Percentiles rank a stretch among this genome's conserved stretches.
Conservation (phyloP, 208 protist species). For the Wallacemonas sp. region DNA sequence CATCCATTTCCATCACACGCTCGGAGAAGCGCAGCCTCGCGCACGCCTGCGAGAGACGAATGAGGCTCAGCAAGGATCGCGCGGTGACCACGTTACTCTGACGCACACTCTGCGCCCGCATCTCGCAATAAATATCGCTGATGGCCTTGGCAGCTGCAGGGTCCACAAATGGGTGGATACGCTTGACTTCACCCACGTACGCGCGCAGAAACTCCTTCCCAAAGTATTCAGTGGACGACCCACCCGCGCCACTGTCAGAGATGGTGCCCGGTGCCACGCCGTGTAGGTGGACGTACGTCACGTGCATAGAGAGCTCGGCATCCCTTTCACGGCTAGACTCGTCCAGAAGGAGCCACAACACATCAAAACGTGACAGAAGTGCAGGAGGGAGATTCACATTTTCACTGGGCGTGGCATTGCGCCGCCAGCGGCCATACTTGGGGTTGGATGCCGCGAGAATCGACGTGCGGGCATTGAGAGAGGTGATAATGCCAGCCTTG, state of each 20-base stretch:
- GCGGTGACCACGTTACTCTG: conserved; percentile 86
- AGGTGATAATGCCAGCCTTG: conserved; percentile 99
- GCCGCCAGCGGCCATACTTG: conserved; percentile 96
- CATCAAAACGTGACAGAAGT: conserved; percentile 98
- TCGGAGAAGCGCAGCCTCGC: conserved; percentile 89
- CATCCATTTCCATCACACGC: conserved; percentile 82
- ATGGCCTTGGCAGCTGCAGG: conserved; percentile 69
- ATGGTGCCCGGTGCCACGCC: conserved; percentile 70
- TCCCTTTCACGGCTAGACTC: conserved; percentile 90
- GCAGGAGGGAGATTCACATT: conserved; percentile 99
- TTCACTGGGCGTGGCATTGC: conserved; percentile 88
- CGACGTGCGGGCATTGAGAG: conserved; percentile 97
- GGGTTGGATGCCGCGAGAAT: conserved; percentile 99
- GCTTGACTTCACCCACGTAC: conserved; percentile 84
- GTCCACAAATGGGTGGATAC: conserved; percentile 82
- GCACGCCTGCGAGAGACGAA: conserved; percentile 95
- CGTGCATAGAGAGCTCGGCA: conserved; percentile 94
- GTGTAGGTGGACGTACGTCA: conserved; percentile 88
- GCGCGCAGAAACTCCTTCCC: conserved; percentile 80
- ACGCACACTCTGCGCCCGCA: conserved; percentile 78
- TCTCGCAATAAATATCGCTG: conserved; percentile 90
- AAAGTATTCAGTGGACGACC: conserved; percentile 74
- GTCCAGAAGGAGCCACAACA: conserved; percentile 93
- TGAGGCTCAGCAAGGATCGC: conserved; percentile 89
- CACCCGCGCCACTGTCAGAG: conserved; percentile 41